Percentiles rank a stretch among this genome's conserved stretches.
These are phyloP conservation scores for Mucor mucedo DNA, from an alignment of 371 early-diverging fungal genomes.

Conservation along the genomic window DNA sequence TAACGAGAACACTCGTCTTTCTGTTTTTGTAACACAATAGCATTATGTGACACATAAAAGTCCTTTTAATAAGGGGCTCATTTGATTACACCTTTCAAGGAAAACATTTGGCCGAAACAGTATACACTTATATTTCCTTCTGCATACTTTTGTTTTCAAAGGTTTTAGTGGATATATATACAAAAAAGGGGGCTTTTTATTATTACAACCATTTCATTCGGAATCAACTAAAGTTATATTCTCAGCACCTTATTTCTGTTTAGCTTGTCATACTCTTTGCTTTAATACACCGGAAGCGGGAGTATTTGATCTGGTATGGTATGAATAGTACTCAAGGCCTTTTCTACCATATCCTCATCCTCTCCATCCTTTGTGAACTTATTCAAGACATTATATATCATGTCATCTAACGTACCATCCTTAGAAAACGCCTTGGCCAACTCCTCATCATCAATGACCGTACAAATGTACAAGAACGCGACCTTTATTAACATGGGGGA, in stretches of 20 bases:
- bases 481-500: conserved; percentile 57
- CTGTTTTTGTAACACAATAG: too few relatives aligned
- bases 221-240: conserved; percentile 44
- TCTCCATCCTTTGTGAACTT: conserved; percentile 50
- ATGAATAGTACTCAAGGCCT: conserved; percentile 50
- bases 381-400: conserved; percentile 41
- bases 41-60: too few relatives aligned
- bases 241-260: conserved; percentile 47
- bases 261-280: conserved; percentile 36
- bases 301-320: conserved; percentile 32
- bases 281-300: conserved; percentile 35
- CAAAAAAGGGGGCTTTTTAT: not conserved
- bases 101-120: too few relatives aligned
- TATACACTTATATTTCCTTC: too few relatives aligned
- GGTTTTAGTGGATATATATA: not conserved
- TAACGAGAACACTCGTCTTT: too few relatives aligned
- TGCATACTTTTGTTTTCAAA: too few relatives aligned
- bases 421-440: conserved; percentile 33
- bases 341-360: conserved; percentile 76
- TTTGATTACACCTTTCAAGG: too few relatives aligned
- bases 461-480: conserved; percentile 65
- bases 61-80: too few relatives aligned
- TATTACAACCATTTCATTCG: conserved; percentile 47
- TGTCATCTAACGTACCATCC: conserved; percentile 45
- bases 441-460: conserved; percentile 54